A percentile compares a stretch with the other conserved stretches of the same genome.
Conservation (phyloP, 2,329 filamentous ascomycete genomes). For the Seiridium unicorne region DNA sequence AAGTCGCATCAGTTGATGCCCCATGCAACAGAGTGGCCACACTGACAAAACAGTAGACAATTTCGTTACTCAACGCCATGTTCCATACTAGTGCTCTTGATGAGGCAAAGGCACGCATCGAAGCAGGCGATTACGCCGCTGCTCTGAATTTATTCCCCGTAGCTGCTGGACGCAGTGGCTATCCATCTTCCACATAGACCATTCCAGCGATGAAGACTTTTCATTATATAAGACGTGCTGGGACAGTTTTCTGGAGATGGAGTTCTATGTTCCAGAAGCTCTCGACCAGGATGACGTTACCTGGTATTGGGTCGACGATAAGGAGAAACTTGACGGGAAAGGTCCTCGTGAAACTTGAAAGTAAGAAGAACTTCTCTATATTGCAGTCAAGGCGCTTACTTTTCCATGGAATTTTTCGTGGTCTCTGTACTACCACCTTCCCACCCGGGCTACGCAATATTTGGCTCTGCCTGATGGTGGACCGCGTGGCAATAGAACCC, state of each 20-base stretch:
- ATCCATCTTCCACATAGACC: conserved; percentile 1
- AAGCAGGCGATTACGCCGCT: not conserved
- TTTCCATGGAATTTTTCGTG: not conserved
- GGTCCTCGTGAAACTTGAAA: not conserved
- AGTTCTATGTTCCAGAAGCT: not conserved
- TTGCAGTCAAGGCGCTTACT: not conserved
- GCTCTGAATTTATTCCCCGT: not conserved
- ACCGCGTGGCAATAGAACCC: not conserved
- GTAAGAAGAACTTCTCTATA: not conserved
- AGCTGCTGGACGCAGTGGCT: not conserved
- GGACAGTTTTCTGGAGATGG: not conserved
- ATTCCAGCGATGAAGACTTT: conserved; percentile 2
- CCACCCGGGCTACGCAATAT: not conserved
- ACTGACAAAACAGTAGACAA: not conserved
- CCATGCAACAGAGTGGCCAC: not conserved
- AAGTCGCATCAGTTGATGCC: not conserved
- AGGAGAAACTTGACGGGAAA: not conserved
- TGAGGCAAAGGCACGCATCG: not conserved
- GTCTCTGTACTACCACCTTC: not conserved
- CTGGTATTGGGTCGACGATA: conserved; percentile 2
- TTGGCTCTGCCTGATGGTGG: not conserved
- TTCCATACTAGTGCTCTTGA: not conserved
- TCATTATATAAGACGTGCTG: not conserved
- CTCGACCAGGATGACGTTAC: not conserved
- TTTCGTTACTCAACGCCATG: not conserved